Conservation (phyloP, 2,329 filamentous ascomycete species). For the Ilyonectria robusta region DNA sequence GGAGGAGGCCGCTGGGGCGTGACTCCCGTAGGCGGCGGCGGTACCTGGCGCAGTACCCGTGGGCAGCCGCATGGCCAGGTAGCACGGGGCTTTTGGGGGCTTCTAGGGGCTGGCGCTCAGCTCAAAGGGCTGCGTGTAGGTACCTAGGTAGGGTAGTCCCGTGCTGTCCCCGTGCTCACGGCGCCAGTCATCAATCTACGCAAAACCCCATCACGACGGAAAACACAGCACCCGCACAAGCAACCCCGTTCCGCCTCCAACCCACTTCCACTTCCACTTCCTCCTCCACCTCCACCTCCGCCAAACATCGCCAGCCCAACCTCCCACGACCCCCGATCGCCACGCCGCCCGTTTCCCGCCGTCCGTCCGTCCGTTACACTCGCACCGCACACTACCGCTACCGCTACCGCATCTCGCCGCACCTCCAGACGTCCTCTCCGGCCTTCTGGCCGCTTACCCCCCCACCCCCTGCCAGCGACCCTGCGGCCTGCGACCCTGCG, state of each 20-base stretch:
- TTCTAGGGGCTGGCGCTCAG: neutral
- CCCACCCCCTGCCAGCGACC: slow-evolving; percentile 3
- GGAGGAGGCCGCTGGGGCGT: slow-evolving; percentile 17
- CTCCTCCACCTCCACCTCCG: neutral
- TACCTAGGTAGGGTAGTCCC: neutral
- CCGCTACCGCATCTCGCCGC: slow-evolving; percentile 1
- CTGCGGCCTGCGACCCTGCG: slow-evolving; percentile 23
- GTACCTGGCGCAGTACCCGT: slow-evolving; percentile 14
- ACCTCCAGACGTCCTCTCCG: neutral
- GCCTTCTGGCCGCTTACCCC: neutral
- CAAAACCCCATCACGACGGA: slow-evolving; percentile 26
- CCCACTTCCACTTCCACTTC: neutral
- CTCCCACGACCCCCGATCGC: slow-evolving; percentile 1
- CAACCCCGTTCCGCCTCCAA: neutral
- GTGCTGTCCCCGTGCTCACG: neutral
- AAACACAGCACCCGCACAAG: slow-evolving; percentile 12
- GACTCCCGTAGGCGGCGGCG: slow-evolving; percentile 1
- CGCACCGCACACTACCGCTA: neutral
- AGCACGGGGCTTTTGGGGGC: neutral
- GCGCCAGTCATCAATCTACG: slow-evolving; percentile 23
- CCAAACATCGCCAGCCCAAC: neutral
- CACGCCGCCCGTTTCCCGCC: neutral
- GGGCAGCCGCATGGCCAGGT: slow-evolving; percentile 3
- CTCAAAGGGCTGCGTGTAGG: neutral
- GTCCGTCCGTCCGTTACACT: neutral